phyloP scores from a whole-genome alignment of 2,329 filamentous ascomycete species.

The Colletotrichum viniferum region DNA sequence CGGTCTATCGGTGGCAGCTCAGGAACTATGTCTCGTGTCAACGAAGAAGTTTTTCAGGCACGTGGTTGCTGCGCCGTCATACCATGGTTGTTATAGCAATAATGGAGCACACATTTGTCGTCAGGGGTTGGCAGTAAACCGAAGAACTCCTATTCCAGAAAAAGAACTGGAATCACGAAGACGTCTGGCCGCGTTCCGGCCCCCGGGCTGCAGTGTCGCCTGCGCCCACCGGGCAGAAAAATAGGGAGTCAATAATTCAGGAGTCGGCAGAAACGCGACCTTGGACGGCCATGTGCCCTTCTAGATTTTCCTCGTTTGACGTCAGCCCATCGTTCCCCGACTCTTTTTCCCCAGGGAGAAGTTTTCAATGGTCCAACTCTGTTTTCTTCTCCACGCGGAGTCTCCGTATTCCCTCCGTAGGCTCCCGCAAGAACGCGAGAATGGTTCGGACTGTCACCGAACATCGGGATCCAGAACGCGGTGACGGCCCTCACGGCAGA shows the following conservation, averaged over 20 bases:
- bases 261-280: neutral
- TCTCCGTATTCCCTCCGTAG: neutral
- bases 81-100: neutral
- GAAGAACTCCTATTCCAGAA: neutral
- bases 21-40: neutral
- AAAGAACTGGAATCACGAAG: neutral
- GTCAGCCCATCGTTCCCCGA: neutral
- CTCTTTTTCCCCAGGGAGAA: neutral
- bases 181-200: neutral
- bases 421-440: neutral
- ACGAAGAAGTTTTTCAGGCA: neutral
- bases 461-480: slow-evolving; percentile 2
- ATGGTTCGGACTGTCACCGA: slow-evolving; percentile 2
- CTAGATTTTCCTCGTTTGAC: neutral
- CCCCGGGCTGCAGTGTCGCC: neutral
- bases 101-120: neutral
- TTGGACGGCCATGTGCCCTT: neutral
- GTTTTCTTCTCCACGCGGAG: slow-evolving; percentile 1
- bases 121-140: neutral
- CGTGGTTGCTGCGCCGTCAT: neutral
- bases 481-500: neutral
- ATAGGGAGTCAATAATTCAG: neutral
- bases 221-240: neutral
- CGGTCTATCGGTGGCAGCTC: neutral
- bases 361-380: neutral